Percentiles rank a stretch among this genome's conserved stretches.
Conservation (phyloP, 108 stramenopile genomes). For the Fragilaria radians region DNA sequence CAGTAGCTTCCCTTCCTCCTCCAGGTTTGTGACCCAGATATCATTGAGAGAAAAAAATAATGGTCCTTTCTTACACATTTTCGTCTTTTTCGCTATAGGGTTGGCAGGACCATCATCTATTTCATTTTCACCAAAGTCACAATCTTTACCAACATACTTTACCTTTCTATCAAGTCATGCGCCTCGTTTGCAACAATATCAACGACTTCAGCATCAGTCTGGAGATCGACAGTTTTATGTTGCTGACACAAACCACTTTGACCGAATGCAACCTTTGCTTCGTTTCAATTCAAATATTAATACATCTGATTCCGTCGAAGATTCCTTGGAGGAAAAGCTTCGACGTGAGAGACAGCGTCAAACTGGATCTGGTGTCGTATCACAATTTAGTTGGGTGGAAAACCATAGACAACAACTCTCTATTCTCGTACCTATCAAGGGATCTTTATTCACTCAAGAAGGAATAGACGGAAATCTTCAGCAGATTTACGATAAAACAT, state of each 20-base stretch:
- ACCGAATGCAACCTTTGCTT: constrained; percentile 2
- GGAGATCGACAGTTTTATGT: constrained; percentile 29
- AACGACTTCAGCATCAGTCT: neutral
- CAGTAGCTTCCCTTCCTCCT: constrained; percentile 52
- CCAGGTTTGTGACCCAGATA: constrained; percentile 15
- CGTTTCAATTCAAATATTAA: neutral
- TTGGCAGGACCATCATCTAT: constrained; percentile 12
- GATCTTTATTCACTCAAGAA: constrained; percentile 59
- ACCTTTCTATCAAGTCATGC: constrained; percentile 9
- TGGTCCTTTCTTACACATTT: neutral
- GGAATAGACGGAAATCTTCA: constrained; percentile 24
- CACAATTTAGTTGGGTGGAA: constrained; percentile 47
- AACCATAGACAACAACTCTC: constrained; percentile 17
- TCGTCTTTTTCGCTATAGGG: too few species aligned
- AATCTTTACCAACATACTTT: constrained; percentile 6
- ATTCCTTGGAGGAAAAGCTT: constrained; percentile 45
- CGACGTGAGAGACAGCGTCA: constrained; percentile 55
- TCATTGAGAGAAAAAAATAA: neutral
- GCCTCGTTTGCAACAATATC: too few species aligned
- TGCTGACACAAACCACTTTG: constrained; percentile 14
- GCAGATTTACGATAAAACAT: constrained; percentile 38
- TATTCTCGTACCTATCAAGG: constrained; percentile 51
- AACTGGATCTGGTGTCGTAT: constrained; percentile 26
- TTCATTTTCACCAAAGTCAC: constrained; percentile 11
- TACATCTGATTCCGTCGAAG: neutral